Evolutionary conservation across 164 flowering plant genomes (phyloP).

Genomic region (Magnolia kwangsiensis): DNA sequence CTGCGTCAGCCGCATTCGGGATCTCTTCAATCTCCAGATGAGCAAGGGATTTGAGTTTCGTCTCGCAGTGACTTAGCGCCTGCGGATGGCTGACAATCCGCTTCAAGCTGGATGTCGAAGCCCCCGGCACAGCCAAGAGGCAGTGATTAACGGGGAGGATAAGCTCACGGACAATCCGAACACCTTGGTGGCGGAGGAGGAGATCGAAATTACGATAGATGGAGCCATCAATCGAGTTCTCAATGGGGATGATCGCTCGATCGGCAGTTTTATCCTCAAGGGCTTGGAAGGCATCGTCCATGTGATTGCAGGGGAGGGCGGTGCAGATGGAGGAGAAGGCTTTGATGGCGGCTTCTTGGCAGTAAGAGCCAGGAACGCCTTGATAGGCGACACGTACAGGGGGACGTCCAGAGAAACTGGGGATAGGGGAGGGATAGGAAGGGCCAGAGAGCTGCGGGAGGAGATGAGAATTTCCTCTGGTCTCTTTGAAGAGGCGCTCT

Average conservation of each 20-base stretch:
- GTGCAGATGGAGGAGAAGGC: conserved; percentile 19
- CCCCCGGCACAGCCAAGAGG: conserved; percentile 21
- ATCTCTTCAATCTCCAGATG: conserved; percentile 25
- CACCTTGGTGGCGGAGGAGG: conserved; percentile 21
- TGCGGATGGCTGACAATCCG: conserved; percentile 32
- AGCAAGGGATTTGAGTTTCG: conserved; percentile 10
- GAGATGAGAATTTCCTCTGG: conserved; percentile 2
- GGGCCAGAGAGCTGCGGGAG: conserved; percentile 11
- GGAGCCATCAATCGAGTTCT: conserved; percentile 28
- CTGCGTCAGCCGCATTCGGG: conserved; percentile 23
- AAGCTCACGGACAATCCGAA: conserved; percentile 19
- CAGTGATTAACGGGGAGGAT: conserved; percentile 30
- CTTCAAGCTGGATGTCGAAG: conserved; percentile 2
- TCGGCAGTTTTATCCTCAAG: conserved; percentile 24
- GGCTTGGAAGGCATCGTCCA: conserved; percentile 31
- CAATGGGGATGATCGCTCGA: conserved; percentile 24
- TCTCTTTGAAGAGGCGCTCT: conserved; percentile 19
- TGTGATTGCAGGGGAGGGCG: conserved; percentile 18
- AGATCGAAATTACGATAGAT: conserved; percentile 28
- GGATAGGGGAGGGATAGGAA: background rate
- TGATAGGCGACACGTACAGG: conserved; percentile 28
- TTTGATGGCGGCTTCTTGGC: conserved; percentile 31
- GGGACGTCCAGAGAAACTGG: conserved; percentile 9
- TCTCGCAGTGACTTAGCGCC: conserved; percentile 26
- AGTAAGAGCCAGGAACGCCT: conserved; percentile 29